A percentile compares a stretch with the other conserved stretches of the same genome.
These are phyloP conservation scores for Podila verticillata DNA, from an alignment of 192 early-diverging fungal genomes.

Conservation along the genomic window DNA sequence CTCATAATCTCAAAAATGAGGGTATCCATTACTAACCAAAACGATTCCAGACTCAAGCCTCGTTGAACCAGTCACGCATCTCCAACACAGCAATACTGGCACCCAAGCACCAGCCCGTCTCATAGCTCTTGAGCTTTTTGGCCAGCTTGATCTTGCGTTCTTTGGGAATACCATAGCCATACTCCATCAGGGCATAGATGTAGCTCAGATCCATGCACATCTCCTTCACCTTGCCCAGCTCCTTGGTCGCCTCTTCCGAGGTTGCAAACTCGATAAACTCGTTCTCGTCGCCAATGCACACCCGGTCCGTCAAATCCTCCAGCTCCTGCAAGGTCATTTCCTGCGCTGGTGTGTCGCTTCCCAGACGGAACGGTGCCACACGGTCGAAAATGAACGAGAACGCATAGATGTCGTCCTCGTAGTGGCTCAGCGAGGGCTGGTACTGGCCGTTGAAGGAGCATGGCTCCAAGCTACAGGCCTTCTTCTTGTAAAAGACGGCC, in stretches of 20 bases:
- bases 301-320: constrained; percentile 69
- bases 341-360: constrained; percentile 57
- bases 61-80: neutral
- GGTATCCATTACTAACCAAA: neutral
- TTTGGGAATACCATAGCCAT: constrained; percentile 85
- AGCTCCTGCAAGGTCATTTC: constrained; percentile 80
- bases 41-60: neutral
- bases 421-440: constrained; percentile 81
- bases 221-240: constrained; percentile 64
- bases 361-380: constrained; percentile 68
- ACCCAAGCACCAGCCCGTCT: constrained; percentile 97
- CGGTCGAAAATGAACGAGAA: constrained; percentile 98
- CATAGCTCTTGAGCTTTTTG: constrained; percentile 91
- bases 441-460: constrained; percentile 96
- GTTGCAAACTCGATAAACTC: constrained; percentile 56
- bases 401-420: constrained; percentile 86
- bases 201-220: constrained; percentile 94
- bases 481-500: constrained; percentile 81
- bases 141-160: constrained; percentile 78
- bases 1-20: neutral
- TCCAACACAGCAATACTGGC: constrained; percentile 89
- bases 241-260: constrained; percentile 56
- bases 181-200: constrained; percentile 82
- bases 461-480: constrained; percentile 63
- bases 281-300: constrained; percentile 68